Evolutionary conservation across 2,329 filamentous ascomycete genomes (phyloP).

Genomic region (Diplodia scrobiculata): DNA sequence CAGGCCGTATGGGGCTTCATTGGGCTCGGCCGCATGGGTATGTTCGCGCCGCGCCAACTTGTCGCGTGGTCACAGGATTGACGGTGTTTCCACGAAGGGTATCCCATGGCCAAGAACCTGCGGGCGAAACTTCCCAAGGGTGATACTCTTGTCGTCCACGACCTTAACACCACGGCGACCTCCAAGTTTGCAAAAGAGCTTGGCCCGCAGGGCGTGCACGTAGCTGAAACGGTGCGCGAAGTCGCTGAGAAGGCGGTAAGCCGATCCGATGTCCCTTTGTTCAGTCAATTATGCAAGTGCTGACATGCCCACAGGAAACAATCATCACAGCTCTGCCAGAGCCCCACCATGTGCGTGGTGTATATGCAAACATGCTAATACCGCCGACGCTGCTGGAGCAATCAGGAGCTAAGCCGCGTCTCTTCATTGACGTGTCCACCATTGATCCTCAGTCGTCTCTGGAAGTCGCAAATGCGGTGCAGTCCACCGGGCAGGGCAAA

Average conservation of each 20-base stretch:
- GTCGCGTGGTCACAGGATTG: conserved; percentile 22
- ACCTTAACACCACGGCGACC: conserved; percentile 62
- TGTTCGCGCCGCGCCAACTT: conserved; percentile 33
- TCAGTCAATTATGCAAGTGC: neutral
- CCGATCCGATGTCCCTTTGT: conserved; percentile 59
- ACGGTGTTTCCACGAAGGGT: conserved; percentile 53
- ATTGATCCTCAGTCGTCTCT: conserved; percentile 88
- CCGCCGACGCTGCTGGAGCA: conserved; percentile 56
- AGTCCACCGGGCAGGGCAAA: conserved; percentile 65
- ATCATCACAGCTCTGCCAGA: conserved; percentile 59
- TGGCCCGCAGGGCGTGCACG: conserved; percentile 54
- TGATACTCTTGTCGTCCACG: conserved; percentile 66
- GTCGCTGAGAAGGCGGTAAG: conserved; percentile 69
- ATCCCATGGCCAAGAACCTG: conserved; percentile 72
- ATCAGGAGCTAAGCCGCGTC: conserved; percentile 59
- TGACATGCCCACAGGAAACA: conserved; percentile 46
- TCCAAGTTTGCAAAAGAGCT: conserved; percentile 61
- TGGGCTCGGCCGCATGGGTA: conserved; percentile 55
- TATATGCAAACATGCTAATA: conserved; percentile 68
- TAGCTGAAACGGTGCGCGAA: conserved; percentile 61
- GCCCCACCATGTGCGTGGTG: conserved; percentile 54
- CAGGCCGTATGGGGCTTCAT: conserved; percentile 55
- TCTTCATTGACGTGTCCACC: conserved; percentile 96
- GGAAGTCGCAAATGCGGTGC: conserved; percentile 71
- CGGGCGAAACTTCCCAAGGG: conserved; percentile 64